These are phyloP conservation scores for Diaporthe australafricana DNA, from an alignment of 2,329 filamentous ascomycete species.

Conservation along the genomic window DNA sequence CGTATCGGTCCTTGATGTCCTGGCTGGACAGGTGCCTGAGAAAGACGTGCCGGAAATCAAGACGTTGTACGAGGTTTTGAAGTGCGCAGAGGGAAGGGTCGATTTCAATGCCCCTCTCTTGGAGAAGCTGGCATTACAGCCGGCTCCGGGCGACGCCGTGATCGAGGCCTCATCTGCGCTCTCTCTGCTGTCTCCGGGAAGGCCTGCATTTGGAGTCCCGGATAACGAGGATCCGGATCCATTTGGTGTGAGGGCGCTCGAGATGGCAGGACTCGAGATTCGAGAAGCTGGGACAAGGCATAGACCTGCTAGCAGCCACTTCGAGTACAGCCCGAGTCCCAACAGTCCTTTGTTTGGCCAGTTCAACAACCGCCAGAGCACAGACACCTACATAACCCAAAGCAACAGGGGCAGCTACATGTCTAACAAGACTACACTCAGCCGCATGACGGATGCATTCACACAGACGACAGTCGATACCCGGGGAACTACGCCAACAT, in stretches of 20 bases:
- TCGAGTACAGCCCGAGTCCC: slow-evolving; percentile 83
- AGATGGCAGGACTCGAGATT: slow-evolving; percentile 89
- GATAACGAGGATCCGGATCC: slow-evolving; percentile 87
- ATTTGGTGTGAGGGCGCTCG: slow-evolving; percentile 90
- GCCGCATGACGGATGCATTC: slow-evolving; percentile 76
- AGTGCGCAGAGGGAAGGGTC: slow-evolving; percentile 84
- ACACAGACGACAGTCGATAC: slow-evolving; percentile 64
- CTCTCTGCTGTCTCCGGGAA: slow-evolving; percentile 50
- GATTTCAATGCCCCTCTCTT: slow-evolving; percentile 79
- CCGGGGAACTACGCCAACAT: slow-evolving; percentile 35
- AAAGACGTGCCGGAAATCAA: slow-evolving; percentile 66
- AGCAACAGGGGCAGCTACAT: slow-evolving; percentile 80
- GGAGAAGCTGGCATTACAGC: slow-evolving; percentile 70
- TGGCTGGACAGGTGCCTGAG: slow-evolving; percentile 65
- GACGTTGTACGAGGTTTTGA: slow-evolving; percentile 83
- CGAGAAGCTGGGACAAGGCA: slow-evolving; percentile 85
- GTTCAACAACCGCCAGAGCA: slow-evolving; percentile 71
- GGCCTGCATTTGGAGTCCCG: slow-evolving; percentile 79
- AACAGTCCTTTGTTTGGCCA: slow-evolving; percentile 76
- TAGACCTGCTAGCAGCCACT: slow-evolving; percentile 81
- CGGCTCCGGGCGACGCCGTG: slow-evolving; percentile 80
- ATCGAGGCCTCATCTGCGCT: slow-evolving; percentile 56
- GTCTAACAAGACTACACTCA: slow-evolving; percentile 76
- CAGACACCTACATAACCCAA: slow-evolving; percentile 68
- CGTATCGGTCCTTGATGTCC: slow-evolving; percentile 66